A percentile compares a stretch with the other conserved stretches of the same genome.
Evolutionary conservation across 441 rosid genomes (phyloP).

Genomic region (Gossypium gossypioides): DNA sequence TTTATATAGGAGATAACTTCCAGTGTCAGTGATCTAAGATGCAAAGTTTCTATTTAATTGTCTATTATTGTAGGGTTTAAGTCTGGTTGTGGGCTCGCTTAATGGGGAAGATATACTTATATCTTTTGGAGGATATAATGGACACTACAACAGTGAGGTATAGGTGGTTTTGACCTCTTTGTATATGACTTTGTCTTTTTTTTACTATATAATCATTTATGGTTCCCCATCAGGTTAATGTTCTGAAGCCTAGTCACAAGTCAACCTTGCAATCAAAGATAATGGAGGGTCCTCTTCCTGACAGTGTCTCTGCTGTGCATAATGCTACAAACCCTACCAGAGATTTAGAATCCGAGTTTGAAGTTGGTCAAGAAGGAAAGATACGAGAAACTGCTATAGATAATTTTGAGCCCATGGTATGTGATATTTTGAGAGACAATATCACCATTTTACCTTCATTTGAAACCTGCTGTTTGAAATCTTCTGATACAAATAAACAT

Average conservation of each 20-base stretch:
- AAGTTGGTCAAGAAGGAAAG: conserved; percentile 71
- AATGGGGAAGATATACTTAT: conserved; percentile 76
- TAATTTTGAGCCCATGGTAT: conserved; percentile 53
- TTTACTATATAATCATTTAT: neutral
- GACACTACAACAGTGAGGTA: conserved; percentile 88
- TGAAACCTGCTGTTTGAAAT: neutral
- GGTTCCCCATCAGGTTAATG: conserved; percentile 49
- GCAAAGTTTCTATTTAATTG: neutral
- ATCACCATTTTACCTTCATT: neutral
- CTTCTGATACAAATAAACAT: neutral
- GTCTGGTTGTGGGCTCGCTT: conserved; percentile 66
- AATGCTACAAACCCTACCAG: conserved; percentile 62
- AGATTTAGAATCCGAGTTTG: conserved; percentile 74
- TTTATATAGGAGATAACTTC: neutral
- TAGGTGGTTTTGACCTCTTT: conserved; percentile 9
- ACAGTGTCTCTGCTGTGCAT: conserved; percentile 64
- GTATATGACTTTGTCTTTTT: neutral
- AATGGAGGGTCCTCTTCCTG: conserved; percentile 49
- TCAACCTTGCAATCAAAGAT: conserved; percentile 68
- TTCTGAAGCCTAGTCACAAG: conserved; percentile 95
- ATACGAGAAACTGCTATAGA: conserved; percentile 76
- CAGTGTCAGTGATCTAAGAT: neutral
- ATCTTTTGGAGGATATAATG: conserved; percentile 91
- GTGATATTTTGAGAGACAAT: neutral
- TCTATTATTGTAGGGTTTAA: conserved; percentile 57